Percentiles rank a stretch among this genome's conserved stretches.
These are phyloP conservation scores for Brassica nigra DNA, from an alignment of 345 rosid species.

Conservation along the genomic window DNA sequence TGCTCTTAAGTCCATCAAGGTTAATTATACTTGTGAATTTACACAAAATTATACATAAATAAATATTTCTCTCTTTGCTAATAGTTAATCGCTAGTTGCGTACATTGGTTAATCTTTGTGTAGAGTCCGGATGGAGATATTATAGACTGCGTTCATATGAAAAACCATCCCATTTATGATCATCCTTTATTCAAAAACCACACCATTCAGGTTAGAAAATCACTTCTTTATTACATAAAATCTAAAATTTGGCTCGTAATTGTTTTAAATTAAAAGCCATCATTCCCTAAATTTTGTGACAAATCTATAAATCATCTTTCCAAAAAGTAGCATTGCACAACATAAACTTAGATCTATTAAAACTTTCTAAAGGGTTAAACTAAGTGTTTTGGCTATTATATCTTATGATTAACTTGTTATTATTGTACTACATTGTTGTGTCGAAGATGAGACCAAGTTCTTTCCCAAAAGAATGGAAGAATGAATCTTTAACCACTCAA, in stretches of 20 bases:
- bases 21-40: not conserved
- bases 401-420: not conserved
- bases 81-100: not conserved
- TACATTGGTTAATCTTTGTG: not conserved
- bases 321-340: not conserved
- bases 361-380: not conserved
- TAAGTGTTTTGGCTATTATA: not conserved
- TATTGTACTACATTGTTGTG: not conserved
- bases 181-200: not conserved
- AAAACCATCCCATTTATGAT: conserved; percentile 4
- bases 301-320: not conserved
- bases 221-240: not conserved
- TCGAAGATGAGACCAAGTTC: conserved; percentile 16
- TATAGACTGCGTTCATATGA: not conserved
- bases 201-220: not conserved
- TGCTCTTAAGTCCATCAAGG: conserved; percentile 1
- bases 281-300: not conserved
- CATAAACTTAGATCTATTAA: not conserved
- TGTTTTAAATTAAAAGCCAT: not conserved
- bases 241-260: not conserved
- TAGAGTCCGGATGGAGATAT: conserved; percentile 1
- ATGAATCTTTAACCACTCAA: not conserved
- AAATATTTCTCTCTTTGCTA: not conserved
- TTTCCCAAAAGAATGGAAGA: not conserved
- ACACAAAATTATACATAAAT: not conserved